These are phyloP conservation scores for Diaporthe helianthi DNA, from an alignment of 2,329 filamentous ascomycete genomes.

Conservation along the genomic window DNA sequence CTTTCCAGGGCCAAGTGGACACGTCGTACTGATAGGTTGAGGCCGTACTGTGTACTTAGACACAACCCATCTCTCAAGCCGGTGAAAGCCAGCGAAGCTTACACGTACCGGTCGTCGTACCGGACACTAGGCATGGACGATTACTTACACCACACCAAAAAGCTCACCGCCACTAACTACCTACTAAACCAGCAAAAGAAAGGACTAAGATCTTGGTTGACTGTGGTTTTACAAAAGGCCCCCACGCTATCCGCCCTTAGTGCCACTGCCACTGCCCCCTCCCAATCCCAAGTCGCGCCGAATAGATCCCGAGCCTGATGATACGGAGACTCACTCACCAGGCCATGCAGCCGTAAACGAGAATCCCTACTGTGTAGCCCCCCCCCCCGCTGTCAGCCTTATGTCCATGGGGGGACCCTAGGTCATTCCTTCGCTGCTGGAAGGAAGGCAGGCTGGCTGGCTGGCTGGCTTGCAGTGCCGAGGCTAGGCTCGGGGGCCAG, in stretches of 20 bases:
- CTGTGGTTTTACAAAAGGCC: not conserved
- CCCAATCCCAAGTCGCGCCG: conserved; percentile 9
- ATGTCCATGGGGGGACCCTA: not conserved
- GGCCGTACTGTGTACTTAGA: too few species aligned
- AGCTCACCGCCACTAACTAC: not conserved
- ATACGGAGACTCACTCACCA: not conserved
- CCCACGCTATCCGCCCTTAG: not conserved
- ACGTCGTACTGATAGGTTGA: not conserved
- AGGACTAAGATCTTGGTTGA: not conserved
- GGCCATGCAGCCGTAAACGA: conserved; percentile 5
- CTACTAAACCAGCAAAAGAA: too few species aligned
- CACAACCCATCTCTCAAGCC: not conserved
- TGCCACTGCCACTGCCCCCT: too few species aligned
- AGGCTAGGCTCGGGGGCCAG: not conserved
- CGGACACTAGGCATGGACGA: not conserved
- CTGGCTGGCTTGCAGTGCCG: conserved; percentile 7
- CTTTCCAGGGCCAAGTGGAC: too few species aligned
- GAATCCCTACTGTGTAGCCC: too few species aligned
- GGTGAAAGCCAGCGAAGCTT: not conserved
- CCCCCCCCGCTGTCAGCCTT: conserved; percentile 17
- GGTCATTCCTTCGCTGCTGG: not conserved
- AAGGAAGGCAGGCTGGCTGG: not conserved
- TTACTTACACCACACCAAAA: not conserved
- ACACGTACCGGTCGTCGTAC: not conserved
- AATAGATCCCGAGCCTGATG: not conserved